phyloP scores from a whole-genome alignment of 1,139 yeast species.

The Kurtzmaniella natalensis region DNA sequence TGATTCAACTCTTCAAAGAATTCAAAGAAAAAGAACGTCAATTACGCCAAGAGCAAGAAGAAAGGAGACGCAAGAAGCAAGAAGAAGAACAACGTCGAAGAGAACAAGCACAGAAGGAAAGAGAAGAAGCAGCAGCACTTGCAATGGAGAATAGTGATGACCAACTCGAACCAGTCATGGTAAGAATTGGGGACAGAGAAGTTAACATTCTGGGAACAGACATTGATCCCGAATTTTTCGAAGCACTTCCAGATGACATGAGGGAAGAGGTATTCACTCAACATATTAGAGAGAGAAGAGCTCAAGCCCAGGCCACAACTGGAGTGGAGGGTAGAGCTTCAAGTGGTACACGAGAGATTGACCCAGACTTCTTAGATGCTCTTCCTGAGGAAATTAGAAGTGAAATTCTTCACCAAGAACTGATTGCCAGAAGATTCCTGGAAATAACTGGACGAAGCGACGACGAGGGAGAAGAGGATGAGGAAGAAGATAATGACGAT shows the following conservation, averaged over 20 bases:
- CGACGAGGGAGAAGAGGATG: constrained; percentile 20
- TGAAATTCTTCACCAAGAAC: constrained; percentile 70
- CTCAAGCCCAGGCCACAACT: constrained; percentile 45
- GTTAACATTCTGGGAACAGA: constrained; percentile 89
- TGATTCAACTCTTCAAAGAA: constrained; percentile 25
- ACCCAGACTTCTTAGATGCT: constrained; percentile 78
- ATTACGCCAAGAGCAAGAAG: constrained; percentile 27
- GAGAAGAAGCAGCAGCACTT: constrained; percentile 23
- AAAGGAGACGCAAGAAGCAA: constrained; percentile 26
- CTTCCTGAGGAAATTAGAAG: constrained; percentile 72
- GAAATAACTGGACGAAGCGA: constrained; percentile 17
- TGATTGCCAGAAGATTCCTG: constrained; percentile 40
- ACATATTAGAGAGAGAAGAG: constrained; percentile 67
- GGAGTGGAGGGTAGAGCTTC: constrained; percentile 15
- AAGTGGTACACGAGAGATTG: constrained; percentile 66
- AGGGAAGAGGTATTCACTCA: constrained; percentile 89
- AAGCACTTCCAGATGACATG: constrained; percentile 90
- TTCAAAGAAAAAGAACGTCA: constrained; percentile 29
- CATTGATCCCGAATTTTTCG: constrained; percentile 86
- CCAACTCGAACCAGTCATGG: constrained; percentile 51
- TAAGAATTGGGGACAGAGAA: constrained; percentile 70
- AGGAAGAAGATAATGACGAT: constrained; percentile 24
- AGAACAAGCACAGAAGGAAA: constrained; percentile 34
- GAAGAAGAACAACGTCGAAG: constrained; percentile 32
- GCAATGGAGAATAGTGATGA: constrained; percentile 12